Base-by-base conservation (phyloP, 305 asterid species). In the Rubia tinctorum region DNA sequence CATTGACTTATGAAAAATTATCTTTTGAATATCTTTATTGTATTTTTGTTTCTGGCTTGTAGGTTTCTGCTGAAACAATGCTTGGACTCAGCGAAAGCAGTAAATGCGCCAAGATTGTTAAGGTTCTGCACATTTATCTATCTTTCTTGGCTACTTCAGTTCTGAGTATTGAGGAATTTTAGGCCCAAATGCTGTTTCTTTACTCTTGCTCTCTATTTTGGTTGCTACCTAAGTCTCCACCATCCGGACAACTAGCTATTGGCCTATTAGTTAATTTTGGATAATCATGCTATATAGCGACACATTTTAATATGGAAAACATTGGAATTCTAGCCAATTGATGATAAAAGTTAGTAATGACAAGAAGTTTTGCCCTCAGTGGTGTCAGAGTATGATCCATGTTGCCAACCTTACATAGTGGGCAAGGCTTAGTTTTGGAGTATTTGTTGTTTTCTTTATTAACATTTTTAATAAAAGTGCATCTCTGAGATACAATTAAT, bases 21-120 rank as follows among this genome's bases (percentile, higher is more conserved):
- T 37, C 79, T 39, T 39, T 42, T 62, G 45, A 44, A 60, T 13
- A 71, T 79, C 69, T 58, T 30, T 63, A 59, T 77, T 47, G 55
- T 49, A 27, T 13, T 62, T 39, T 71, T 61, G 25, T 71, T 55
- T 73, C 37, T 45, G 68, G 73, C 75, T 71, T 73, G 75, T 84
- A 93, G 98, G 87, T 93, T 81, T 93, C 97, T 77, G 96, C 98
- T 79, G 98, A 94, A 84, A 70, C 97, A 64, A 94, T 94, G 99
- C 88, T 87, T 81, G 98, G 99, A 74, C 96, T 94, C 80, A 85
- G 98, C 72, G 98, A 94, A 82, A 84, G 95, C 83, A 89, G 98
- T 72, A 94, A 94, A 81, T 94, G 99, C 79, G 89, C 99, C 78
- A 89, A 84, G 84, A 94, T 94, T 4, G 96, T 87, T 71, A 93